phyloP scores from a whole-genome alignment of 352 stramenopile species.

The Globisporangium emineosum region DNA sequence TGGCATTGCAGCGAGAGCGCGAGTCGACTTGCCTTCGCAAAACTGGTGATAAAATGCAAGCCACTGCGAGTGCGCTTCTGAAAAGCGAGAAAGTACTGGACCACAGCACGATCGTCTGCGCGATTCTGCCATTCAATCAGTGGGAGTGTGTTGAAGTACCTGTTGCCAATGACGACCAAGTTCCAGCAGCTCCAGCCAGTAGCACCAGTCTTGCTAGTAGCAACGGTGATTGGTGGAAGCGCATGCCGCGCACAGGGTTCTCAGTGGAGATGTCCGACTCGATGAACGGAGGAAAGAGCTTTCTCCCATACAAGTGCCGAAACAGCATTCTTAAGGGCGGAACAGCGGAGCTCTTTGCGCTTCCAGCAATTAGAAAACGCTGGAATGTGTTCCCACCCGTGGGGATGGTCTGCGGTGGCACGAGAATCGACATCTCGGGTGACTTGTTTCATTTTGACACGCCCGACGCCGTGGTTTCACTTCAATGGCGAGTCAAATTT shows the following conservation, averaged over 20 bases:
- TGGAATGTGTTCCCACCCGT: constrained; percentile 35
- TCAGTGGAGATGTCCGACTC: constrained; percentile 35
- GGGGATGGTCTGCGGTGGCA: constrained; percentile 40
- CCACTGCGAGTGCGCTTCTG: constrained; percentile 21
- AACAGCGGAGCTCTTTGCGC: constrained; percentile 23
- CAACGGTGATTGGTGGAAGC: constrained; percentile 33
- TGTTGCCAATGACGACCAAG: constrained; percentile 4
- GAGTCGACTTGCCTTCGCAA: constrained; percentile 9
- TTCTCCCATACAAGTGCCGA: constrained; percentile 20
- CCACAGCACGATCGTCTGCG: constrained; percentile 28
- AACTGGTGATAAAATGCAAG: constrained; percentile 11
- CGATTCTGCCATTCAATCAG: constrained; percentile 31
- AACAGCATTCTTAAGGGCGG: constrained; percentile 11
- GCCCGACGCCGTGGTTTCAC: constrained; percentile 35
- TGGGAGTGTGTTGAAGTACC: constrained; percentile 30
- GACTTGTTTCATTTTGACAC: constrained; percentile 65
- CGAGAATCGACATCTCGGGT: constrained; percentile 30
- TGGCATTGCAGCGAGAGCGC: constrained; percentile 14
- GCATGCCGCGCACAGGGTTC: constrained; percentile 29
- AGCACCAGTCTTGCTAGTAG: background rate
- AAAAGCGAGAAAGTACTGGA: constrained; percentile 22
- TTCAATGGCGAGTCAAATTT: constrained; percentile 43
- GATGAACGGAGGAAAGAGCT: constrained; percentile 43
- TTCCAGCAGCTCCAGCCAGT: background rate
- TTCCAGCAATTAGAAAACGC: constrained; percentile 28